Evolutionary conservation across 805 yeast genomes (phyloP).

Genomic region (Metschnikowia orientalis): DNA sequence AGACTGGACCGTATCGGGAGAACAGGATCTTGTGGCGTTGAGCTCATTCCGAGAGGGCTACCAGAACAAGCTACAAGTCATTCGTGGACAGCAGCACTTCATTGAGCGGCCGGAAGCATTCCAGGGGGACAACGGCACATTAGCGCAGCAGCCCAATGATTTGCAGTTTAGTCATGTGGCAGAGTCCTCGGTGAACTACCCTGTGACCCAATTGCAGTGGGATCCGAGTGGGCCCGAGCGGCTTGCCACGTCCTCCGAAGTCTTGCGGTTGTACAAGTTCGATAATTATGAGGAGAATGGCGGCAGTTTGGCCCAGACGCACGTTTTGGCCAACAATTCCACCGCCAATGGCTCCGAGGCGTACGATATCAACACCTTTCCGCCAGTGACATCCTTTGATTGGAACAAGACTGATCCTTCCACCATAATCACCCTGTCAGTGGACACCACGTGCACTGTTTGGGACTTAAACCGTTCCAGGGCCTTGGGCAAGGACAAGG

Average conservation of each 20-base stretch:
- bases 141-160: conserved; percentile 13
- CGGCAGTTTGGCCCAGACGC: conserved; percentile 37
- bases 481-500: conserved; percentile 16
- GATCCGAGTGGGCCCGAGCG: conserved; percentile 49
- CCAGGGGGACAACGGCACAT: conserved; percentile 18
- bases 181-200: conserved; percentile 57
- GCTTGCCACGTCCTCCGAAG: conserved; percentile 69
- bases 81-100: conserved; percentile 29
- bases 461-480: conserved; percentile 67
- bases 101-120: too few relatives aligned
- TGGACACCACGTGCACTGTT: conserved; percentile 94
- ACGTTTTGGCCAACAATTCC: conserved; percentile 37
- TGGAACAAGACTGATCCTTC: conserved; percentile 78
- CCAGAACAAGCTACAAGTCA: conserved; percentile 57
- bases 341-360: conserved; percentile 38
- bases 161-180: conserved; percentile 45
- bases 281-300: conserved; percentile 40
- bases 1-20: conserved; percentile 29
- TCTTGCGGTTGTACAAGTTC: conserved; percentile 58
- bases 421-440: conserved; percentile 74
- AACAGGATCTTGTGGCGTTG: conserved; percentile 53
- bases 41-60: conserved; percentile 79
- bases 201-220: conserved; percentile 73
- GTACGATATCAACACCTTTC: conserved; percentile 49
- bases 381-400: conserved; percentile 92